phyloP scores from a whole-genome alignment of 345 rosid genomes.

The Syzygium grande region DNA sequence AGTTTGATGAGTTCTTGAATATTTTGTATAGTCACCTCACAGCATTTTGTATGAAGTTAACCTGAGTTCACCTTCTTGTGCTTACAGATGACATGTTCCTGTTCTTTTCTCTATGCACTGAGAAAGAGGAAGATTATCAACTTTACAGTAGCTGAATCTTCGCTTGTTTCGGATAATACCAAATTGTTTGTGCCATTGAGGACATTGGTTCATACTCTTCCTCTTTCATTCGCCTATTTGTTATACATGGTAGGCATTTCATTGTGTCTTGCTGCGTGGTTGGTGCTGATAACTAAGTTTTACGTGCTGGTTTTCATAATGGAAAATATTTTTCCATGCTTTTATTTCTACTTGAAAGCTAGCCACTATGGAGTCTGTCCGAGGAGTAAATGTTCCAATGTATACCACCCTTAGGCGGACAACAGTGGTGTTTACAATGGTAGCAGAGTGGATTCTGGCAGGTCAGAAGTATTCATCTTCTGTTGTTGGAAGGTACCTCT shows the following conservation, averaged over 20 bases:
- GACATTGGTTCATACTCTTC: conserved; percentile 70
- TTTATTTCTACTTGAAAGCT: conserved; percentile 49
- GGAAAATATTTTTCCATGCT: not conserved
- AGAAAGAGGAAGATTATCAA: conserved; percentile 63
- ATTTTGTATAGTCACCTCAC: not conserved
- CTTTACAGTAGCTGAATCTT: conserved; percentile 54
- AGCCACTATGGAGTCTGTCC: conserved; percentile 86
- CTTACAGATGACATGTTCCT: conserved; percentile 73
- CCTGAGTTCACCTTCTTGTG: not conserved
- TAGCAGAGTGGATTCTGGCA: conserved; percentile 72
- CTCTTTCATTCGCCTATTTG: conserved; percentile 73
- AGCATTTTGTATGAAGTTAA: not conserved
- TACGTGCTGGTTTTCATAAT: not conserved
- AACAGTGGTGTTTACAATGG: conserved; percentile 90
- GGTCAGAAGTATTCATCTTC: conserved; percentile 70
- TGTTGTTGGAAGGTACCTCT: conserved; percentile 58
- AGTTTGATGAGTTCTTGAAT: not conserved
- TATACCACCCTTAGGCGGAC: conserved; percentile 98
- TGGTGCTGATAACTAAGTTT: not conserved
- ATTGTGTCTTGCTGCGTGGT: not conserved
- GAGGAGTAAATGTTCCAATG: conserved; percentile 99
- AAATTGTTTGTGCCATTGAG: conserved; percentile 47
- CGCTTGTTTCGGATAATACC: conserved; percentile 30
- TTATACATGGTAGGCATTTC: conserved; percentile 71
- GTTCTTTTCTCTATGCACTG: conserved; percentile 58